Conservation (phyloP, 495 filamentous ascomycete genomes). For the Aspergillus sparsus region DNA sequence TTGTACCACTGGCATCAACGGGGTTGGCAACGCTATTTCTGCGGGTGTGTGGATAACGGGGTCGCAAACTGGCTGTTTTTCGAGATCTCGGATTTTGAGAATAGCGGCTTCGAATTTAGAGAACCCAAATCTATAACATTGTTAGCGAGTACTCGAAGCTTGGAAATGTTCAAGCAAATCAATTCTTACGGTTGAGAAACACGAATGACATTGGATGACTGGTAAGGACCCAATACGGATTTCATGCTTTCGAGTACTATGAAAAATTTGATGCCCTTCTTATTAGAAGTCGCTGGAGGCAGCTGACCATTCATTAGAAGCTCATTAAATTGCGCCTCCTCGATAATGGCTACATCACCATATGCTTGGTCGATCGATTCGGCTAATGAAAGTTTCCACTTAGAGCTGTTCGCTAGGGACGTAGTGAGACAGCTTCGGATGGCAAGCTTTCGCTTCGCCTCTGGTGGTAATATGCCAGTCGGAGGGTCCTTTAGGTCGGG, state of each 20-base stretch:
- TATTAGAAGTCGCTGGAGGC: background rate
- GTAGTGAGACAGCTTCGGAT: conserved; percentile 23
- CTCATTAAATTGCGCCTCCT: conserved; percentile 16
- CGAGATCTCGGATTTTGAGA: conserved; percentile 5
- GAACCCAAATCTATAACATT: conserved; percentile 19
- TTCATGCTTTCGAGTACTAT: conserved; percentile 20
- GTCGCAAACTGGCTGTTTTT: background rate
- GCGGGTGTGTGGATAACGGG: background rate
- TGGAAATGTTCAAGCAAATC: background rate
- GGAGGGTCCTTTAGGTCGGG: conserved; percentile 26
- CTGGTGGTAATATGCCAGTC: conserved; percentile 23
- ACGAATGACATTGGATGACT: conserved; percentile 13
- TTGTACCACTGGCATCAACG: too few species aligned
- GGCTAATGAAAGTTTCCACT: conserved; percentile 15
- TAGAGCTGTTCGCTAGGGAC: conserved; percentile 10
- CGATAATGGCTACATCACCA: conserved; percentile 25
- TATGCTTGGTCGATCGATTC: conserved; percentile 12
- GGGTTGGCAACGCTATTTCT: background rate
- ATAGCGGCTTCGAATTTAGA: conserved; percentile 18
- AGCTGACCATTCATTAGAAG: background rate
- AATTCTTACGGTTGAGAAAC: conserved; percentile 25
- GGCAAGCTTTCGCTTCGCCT: conserved; percentile 28
- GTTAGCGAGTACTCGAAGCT: background rate
- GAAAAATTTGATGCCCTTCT: conserved; percentile 17
- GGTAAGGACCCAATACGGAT: background rate